A percentile compares a stretch with the other conserved stretches of the same genome.
phyloP scores from a whole-genome alignment of 2,329 filamentous ascomycete species.

The Scytalidium sp. region DNA sequence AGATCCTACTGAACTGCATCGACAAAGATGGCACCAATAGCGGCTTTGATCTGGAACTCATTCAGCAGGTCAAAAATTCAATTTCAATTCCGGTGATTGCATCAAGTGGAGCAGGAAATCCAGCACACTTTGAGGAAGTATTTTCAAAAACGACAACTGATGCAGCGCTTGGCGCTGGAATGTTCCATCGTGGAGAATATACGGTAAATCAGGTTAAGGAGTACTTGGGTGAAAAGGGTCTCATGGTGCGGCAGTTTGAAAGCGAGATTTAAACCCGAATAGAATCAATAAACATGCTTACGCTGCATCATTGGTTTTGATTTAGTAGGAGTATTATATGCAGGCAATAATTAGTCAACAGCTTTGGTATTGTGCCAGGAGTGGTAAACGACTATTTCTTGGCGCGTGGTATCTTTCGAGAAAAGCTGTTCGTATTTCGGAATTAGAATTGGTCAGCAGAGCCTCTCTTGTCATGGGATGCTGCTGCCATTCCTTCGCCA shows the following conservation, averaged over 20 bases:
- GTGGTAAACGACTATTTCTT: no score
- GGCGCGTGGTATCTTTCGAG: no score
- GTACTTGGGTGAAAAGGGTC: conserved; percentile 64
- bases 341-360: neutral
- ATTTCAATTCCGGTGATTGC: conserved; percentile 94
- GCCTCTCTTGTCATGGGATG: neutral
- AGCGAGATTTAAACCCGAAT: conserved; percentile 14
- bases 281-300: no score
- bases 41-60: conserved; percentile 91
- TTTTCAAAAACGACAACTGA: conserved; percentile 84
- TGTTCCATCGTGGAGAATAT: conserved; percentile 96
- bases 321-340: no score
- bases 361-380: neutral
- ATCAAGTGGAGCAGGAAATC: conserved; percentile 85
- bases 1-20: conserved; percentile 96
- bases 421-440: no score
- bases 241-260: conserved; percentile 80
- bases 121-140: conserved; percentile 85
- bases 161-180: conserved; percentile 90
- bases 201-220: conserved; percentile 94
- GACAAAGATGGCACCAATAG: conserved; percentile 94
- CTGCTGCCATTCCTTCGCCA: neutral
- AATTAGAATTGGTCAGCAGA: neutral
- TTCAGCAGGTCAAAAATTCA: conserved; percentile 81
- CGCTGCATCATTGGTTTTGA: no score